Evolutionary conservation across 129 eudicot genomes (phyloP).

Genomic region (Solidago caesia): DNA sequence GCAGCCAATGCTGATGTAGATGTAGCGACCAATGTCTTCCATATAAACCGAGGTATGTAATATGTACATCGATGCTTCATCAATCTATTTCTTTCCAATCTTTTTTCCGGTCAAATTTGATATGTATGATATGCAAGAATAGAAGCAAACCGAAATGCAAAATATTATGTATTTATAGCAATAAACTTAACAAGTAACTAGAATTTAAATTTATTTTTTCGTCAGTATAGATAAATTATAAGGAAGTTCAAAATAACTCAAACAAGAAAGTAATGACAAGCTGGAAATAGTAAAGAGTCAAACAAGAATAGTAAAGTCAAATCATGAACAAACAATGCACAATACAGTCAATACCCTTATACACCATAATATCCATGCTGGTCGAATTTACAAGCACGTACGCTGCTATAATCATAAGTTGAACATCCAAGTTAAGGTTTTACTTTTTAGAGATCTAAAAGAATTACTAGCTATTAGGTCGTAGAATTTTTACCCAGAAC

Average conservation of each 20-base stretch:
- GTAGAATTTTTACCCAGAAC: slow-evolving; percentile 11
- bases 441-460: slow-evolving; percentile 30
- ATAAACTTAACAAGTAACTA: neutral
- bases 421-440: slow-evolving; percentile 12
- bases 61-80: slow-evolving; percentile 32
- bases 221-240: neutral
- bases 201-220: too few relatives aligned
- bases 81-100: neutral
- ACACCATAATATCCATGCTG: slow-evolving; percentile 25
- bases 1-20: slow-evolving; percentile 21
- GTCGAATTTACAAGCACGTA: slow-evolving; percentile 33
- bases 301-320: slow-evolving; percentile 17
- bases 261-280: slow-evolving; percentile 20
- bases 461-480: slow-evolving; percentile 26
- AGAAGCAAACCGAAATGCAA: slow-evolving; percentile 1
- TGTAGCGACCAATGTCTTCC: slow-evolving; percentile 30
- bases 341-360: slow-evolving; percentile 24
- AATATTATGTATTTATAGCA: neutral
- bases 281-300: slow-evolving; percentile 11
- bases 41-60: slow-evolving; percentile 29
- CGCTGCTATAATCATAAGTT: slow-evolving; percentile 32
- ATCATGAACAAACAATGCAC: slow-evolving; percentile 27
- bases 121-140: neutral
- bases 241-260: neutral
- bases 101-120: neutral